A percentile compares a stretch with the other conserved stretches of the same genome.
Conservation (phyloP, 1,139 yeast species). For the Saccharomyces hybrid region DNA sequence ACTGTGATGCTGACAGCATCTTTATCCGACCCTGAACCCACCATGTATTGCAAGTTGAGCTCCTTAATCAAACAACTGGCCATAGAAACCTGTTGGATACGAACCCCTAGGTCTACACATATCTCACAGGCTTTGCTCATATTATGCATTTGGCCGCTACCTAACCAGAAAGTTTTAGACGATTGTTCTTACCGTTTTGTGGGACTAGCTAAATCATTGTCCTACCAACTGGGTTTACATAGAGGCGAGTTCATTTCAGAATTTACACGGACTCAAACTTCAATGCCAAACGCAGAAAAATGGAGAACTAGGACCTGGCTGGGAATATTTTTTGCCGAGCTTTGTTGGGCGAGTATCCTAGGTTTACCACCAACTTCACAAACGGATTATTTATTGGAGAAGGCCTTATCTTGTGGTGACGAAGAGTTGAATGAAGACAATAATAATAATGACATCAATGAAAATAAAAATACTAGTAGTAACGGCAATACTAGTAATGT, state of each 20-base stretch:
- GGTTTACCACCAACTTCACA: conserved; percentile 86
- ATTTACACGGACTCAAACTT: conserved; percentile 82
- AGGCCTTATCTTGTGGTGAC: conserved; percentile 55
- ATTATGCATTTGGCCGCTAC: conserved; percentile 85
- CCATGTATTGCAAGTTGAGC: conserved; percentile 70
- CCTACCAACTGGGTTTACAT: conserved; percentile 86
- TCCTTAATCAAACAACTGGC: conserved; percentile 79
- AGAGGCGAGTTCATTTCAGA: conserved; percentile 89
- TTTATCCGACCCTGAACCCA: conserved; percentile 79
- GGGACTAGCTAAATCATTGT: conserved; percentile 77
- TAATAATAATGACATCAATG: conserved; percentile 3
- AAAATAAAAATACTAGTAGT: not conserved
- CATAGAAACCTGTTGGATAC: conserved; percentile 87
- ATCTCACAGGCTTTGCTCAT: conserved; percentile 83
- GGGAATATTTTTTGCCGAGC: conserved; percentile 80
- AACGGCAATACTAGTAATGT: not conserved
- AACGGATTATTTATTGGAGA: conserved; percentile 75
- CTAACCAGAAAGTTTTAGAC: conserved; percentile 86
- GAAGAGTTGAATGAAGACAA: conserved; percentile 12
- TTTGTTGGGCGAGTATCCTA: conserved; percentile 81
- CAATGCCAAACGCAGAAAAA: conserved; percentile 82
- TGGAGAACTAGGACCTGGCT: conserved; percentile 96
- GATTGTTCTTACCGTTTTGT: conserved; percentile 86
- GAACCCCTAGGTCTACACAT: conserved; percentile 90
- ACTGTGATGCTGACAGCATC: conserved; percentile 83